These are phyloP conservation scores for Ceratocystis ficicola DNA, from an alignment of 2,329 filamentous ascomycete species.

Conservation along the genomic window DNA sequence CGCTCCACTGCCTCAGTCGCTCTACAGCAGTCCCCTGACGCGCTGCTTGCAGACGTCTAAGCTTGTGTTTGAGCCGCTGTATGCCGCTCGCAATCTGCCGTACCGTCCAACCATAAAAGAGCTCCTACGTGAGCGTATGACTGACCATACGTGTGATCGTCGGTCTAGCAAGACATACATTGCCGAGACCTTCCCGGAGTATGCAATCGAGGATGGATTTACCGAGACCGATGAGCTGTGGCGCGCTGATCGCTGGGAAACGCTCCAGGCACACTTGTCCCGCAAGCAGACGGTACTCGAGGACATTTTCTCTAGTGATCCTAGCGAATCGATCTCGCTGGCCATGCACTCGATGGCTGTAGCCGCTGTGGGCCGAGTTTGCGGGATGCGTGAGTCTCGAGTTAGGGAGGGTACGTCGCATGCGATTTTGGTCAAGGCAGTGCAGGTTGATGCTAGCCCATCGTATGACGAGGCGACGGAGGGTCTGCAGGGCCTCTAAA, in stretches of 20 bases:
- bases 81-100: conserved; percentile 28
- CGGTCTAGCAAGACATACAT: conserved; percentile 40
- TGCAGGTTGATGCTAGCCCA: conserved; percentile 20
- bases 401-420: conserved; percentile 42
- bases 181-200: conserved; percentile 37
- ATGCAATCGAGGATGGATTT: conserved; percentile 42
- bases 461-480: conserved; percentile 15
- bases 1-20: conserved; percentile 41
- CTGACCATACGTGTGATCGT: conserved; percentile 50
- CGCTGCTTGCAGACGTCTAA: conserved; percentile 47
- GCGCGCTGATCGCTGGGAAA: conserved; percentile 37
- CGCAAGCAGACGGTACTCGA: conserved; percentile 35
- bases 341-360: conserved; percentile 41
- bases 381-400: conserved; percentile 34
- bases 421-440: conserved; percentile 42
- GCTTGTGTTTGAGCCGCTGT: conserved; percentile 38
- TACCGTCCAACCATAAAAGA: conserved; percentile 47
- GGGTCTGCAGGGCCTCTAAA: neutral
- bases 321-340: conserved; percentile 34
- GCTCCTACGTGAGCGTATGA: conserved; percentile 46
- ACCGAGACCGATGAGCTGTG: conserved; percentile 45
- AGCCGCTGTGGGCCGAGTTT: conserved; percentile 33
- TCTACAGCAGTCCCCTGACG: conserved; percentile 47
- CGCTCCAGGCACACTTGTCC: conserved; percentile 35
- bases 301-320: conserved; percentile 35